Conservation (phyloP, 2,329 filamentous ascomycete genomes). For the Sarocladium brachiariae region DNA sequence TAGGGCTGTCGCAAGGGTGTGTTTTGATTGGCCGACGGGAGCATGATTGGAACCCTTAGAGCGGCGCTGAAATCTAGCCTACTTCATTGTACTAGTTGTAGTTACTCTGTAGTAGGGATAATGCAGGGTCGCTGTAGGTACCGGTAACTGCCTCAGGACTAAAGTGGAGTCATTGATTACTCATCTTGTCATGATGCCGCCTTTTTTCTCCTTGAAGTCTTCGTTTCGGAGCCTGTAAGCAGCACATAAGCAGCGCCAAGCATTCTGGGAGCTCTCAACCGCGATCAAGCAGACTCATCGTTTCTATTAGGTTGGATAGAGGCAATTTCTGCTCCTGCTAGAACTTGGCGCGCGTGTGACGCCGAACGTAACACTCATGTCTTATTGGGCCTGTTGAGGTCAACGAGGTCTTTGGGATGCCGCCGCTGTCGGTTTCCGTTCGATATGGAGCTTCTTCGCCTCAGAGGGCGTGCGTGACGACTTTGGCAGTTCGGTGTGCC, state of each 20-base stretch:
- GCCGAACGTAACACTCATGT: too few species aligned
- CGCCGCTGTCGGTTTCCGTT: neutral
- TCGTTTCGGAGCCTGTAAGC: neutral
- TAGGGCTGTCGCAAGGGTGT: neutral
- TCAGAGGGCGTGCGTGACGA: neutral
- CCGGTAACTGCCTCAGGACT: neutral
- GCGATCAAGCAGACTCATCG: too few species aligned
- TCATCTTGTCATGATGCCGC: neutral
- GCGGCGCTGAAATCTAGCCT: neutral
- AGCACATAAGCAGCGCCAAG: too few species aligned
- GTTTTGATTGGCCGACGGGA: neutral
- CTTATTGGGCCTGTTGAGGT: too few species aligned
- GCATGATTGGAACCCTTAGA: neutral
- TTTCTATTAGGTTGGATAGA: too few species aligned
- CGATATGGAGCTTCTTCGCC: neutral
- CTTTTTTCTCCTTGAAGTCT: neutral
- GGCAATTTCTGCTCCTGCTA: too few species aligned
- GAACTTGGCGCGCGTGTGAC: too few species aligned
- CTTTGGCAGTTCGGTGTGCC: neutral
- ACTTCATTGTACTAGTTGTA: too few species aligned
- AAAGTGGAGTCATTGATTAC: neutral
- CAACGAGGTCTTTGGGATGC: neutral
- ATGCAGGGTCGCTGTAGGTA: neutral
- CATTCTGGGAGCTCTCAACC: too few species aligned
- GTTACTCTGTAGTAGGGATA: too few species aligned